These are phyloP conservation scores for Chamaecyparis obtusa DNA, from an alignment of 75 land plant genomes.

Conservation along the genomic window DNA sequence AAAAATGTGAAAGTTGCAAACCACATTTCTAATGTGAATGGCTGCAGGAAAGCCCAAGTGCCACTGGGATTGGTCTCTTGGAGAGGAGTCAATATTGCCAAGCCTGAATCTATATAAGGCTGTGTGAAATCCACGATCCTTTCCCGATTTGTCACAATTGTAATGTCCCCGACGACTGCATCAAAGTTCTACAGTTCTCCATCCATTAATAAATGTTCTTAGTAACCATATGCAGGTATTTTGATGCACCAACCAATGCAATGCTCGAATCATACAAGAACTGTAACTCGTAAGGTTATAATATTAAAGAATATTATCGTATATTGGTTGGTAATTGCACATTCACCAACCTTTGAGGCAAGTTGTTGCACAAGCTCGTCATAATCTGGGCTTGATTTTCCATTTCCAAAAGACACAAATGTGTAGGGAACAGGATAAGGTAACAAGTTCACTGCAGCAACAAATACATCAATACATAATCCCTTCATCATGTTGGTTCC, in stretches of 20 bases:
- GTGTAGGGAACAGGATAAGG: conserved; percentile 28
- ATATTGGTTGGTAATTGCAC: not conserved
- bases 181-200: conserved; percentile 39
- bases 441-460: conserved; percentile 24
- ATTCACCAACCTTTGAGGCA: conserved; percentile 33
- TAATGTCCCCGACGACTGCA: conserved; percentile 66
- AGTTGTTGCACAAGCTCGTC: conserved; percentile 42
- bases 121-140: conserved; percentile 59
- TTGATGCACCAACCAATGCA: not conserved
- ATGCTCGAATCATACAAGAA: not conserved
- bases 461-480: conserved; percentile 35
- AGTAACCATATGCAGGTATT: not conserved
- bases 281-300: not conserved
- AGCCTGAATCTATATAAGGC: conserved; percentile 55
- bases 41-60: conserved; percentile 52
- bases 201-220: not conserved
- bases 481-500: conserved; percentile 25
- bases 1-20: conserved; percentile 40
- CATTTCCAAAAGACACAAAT: conserved; percentile 32
- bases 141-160: conserved; percentile 40
- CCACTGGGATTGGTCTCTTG: conserved; percentile 16
- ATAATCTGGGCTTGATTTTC: conserved; percentile 39
- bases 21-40: conserved; percentile 60
- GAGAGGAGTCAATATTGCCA: conserved; percentile 42
- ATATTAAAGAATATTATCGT: not conserved